Evolutionary conservation across 352 stramenopile species (phyloP).

Genomic region (Globisporangium carolinianum): DNA sequence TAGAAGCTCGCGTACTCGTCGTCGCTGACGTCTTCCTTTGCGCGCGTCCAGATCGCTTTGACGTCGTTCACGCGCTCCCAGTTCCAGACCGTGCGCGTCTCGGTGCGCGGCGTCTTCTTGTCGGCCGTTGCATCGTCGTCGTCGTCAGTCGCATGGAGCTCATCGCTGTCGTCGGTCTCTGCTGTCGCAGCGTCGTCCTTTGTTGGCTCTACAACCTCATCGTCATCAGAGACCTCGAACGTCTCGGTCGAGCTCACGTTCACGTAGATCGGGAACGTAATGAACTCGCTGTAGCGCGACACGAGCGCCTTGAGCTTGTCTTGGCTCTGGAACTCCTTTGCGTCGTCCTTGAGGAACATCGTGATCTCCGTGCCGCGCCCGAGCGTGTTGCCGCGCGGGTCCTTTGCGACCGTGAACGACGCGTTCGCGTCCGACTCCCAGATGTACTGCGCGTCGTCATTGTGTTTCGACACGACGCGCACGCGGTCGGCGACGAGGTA

Average conservation of each 20-base stretch:
- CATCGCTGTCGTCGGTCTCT: constrained; percentile 39
- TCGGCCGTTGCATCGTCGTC: constrained; percentile 28
- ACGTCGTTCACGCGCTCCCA: constrained; percentile 97
- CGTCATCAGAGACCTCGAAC: constrained; percentile 87
- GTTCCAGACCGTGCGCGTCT: constrained; percentile 92
- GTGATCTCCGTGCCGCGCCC: constrained; percentile 98
- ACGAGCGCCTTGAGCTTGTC: constrained; percentile 94
- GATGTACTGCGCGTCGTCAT: constrained; percentile 96
- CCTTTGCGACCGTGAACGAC: constrained; percentile 94
- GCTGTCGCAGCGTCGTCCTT: constrained; percentile 35
- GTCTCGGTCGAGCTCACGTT: constrained; percentile 89
- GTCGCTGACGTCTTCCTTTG: constrained; percentile 95
- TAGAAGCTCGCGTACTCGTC: constrained; percentile 99
- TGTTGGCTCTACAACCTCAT: constrained; percentile 51
- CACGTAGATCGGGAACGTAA: constrained; percentile 99
- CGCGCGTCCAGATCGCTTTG: constrained; percentile 96
- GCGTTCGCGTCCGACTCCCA: constrained; percentile 97
- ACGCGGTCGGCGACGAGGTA: constrained; percentile 97
- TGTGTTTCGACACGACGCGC: constrained; percentile 96
- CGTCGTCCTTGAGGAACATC: constrained; percentile 98
- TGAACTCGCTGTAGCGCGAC: constrained; percentile 99
- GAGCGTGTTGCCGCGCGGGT: constrained; percentile 94
- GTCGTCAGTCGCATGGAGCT: constrained; percentile 32
- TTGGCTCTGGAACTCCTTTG: constrained; percentile 93
- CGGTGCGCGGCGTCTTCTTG: constrained; percentile 82